Percentiles rank a stretch among this genome's conserved stretches.
Evolutionary conservation across 441 rosid genomes (phyloP).

Genomic region (Daphne laureola): DNA sequence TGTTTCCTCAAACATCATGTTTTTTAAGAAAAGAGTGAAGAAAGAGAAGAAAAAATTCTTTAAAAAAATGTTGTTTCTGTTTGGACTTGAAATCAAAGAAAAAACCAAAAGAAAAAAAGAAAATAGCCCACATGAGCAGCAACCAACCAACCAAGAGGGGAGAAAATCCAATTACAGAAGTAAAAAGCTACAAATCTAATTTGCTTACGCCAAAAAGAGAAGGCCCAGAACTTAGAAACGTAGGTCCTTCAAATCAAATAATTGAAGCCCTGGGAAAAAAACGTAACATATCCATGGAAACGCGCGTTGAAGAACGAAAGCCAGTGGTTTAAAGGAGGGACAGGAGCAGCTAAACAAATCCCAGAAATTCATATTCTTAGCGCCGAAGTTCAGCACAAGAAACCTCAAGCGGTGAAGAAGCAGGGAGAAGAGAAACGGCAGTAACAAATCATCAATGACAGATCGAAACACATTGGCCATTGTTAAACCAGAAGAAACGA

Average conservation of each 20-base stretch:
- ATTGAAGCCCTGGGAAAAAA: no score
- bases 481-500: conserved; percentile 12
- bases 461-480: conserved; percentile 20
- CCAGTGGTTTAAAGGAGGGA: no score
- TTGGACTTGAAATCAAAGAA: background rate
- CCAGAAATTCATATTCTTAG: no score
- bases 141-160: background rate
- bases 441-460: background rate
- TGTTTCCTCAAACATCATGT: background rate
- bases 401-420: background rate
- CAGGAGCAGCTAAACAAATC: no score
- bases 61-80: background rate
- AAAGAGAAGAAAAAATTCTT: no score
- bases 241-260: no score
- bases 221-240: conserved; percentile 2
- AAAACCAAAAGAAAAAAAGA: background rate
- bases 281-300: no score
- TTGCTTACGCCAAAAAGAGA: background rate
- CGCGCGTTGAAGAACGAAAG: no score
- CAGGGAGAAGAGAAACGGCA: conserved; percentile 4
- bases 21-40: background rate
- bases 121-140: background rate
- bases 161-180: background rate
- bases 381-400: no score
- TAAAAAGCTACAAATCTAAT: background rate